These are phyloP conservation scores for Climacium dendroides DNA, from an alignment of 225 moss, liverwort and hornwort species.

Conservation along the genomic window DNA sequence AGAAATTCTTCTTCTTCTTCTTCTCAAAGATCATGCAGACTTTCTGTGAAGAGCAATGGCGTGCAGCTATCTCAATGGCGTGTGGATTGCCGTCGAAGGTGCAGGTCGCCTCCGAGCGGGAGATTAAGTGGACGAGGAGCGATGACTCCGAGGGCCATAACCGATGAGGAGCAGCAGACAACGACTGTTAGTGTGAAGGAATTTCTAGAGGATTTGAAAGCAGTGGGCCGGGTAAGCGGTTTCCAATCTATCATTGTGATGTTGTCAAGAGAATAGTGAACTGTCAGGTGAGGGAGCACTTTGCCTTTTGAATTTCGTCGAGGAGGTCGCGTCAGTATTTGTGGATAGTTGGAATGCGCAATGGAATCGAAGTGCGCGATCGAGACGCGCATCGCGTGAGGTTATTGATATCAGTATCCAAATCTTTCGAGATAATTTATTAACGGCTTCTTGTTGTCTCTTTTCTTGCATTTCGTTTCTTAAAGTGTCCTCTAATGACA, in stretches of 20 bases:
- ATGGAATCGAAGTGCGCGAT: not conserved
- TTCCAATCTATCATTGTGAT: not conserved
- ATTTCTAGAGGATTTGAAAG: slow-evolving; percentile 36
- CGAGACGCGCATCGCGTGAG: not conserved
- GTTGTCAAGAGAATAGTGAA: not conserved
- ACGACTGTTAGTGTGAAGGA: slow-evolving; percentile 6
- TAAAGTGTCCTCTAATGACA: not conserved
- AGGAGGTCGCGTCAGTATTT: not conserved
- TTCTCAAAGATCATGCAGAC: not conserved
- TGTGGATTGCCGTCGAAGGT: not conserved
- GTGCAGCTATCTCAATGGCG: not conserved
- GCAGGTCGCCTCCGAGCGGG: not conserved
- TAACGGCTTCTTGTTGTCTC: not conserved
- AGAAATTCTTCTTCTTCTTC: not conserved
- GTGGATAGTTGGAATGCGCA: not conserved
- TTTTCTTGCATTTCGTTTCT: not conserved
- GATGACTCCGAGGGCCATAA: not conserved
- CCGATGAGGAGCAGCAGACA: not conserved
- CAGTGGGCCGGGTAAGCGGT: slow-evolving; percentile 25
- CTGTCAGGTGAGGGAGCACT: not conserved
- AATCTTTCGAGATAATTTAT: not conserved
- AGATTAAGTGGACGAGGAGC: not conserved
- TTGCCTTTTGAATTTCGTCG: not conserved
- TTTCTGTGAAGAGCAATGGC: not conserved
- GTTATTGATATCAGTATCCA: not conserved